Percentiles rank a stretch among this genome's conserved stretches.
phyloP scores from a whole-genome alignment of 257 asterid genomes.

The Capsicum pubescens region DNA sequence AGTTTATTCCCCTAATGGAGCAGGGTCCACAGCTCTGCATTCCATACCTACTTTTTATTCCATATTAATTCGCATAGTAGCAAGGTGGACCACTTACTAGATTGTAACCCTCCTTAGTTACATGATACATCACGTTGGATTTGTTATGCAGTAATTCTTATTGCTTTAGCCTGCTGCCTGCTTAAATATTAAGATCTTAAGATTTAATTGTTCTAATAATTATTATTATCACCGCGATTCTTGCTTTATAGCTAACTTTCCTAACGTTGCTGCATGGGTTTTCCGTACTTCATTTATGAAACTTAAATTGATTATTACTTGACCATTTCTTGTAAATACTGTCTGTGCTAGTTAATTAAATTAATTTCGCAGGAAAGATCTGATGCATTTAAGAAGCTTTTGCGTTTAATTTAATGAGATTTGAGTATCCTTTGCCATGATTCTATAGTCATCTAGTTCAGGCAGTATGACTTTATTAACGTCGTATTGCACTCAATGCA shows the following conservation, averaged over 20 bases:
- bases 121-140: not conserved
- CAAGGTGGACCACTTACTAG: slow-evolving; percentile 57
- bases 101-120: slow-evolving; percentile 51
- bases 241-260: not conserved
- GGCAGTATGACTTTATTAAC: not conserved
- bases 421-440: not conserved
- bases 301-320: not conserved
- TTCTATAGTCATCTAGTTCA: not conserved
- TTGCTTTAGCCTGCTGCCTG: not conserved
- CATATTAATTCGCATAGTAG: slow-evolving; percentile 49
- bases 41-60: slow-evolving; percentile 60
- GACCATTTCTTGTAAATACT: not conserved
- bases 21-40: slow-evolving; percentile 52
- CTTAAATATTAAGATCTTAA: not conserved
- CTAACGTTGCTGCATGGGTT: not conserved
- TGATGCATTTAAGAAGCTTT: not conserved
- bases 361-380: not conserved
- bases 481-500: slow-evolving; percentile 31
- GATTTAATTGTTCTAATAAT: not conserved
- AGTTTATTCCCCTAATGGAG: slow-evolving; percentile 62
- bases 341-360: slow-evolving; percentile 16
- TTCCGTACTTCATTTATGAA: not conserved
- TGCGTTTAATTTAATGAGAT: not conserved
- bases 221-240: not conserved
- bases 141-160: not conserved